phyloP scores from a whole-genome alignment of 345 rosid species.

The Euphorbia peplus region DNA sequence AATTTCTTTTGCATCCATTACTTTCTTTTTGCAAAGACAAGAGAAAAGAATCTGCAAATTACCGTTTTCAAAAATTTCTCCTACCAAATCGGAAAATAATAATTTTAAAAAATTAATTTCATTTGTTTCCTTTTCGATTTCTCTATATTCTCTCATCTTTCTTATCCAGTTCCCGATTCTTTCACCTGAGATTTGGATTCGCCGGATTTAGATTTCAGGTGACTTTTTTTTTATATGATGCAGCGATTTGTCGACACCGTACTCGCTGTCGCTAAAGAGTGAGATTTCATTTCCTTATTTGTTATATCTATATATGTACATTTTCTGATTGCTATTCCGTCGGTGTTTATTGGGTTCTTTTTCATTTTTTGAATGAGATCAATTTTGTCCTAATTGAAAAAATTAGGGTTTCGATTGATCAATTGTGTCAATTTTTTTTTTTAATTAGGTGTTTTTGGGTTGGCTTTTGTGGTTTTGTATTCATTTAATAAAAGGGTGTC shows the following conservation, averaged over 20 bases:
- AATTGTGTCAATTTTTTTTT: no score
- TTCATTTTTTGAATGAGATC: neutral
- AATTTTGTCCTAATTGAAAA: neutral
- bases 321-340: neutral
- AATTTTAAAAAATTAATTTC: no score
- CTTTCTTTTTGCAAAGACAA: constrained; percentile 37
- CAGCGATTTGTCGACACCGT: constrained; percentile 77
- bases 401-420: neutral
- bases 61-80: constrained; percentile 8
- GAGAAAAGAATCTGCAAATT: constrained; percentile 37
- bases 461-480: neutral
- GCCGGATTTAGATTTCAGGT: constrained; percentile 5
- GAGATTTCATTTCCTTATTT: constrained; percentile 31
- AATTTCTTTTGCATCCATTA: neutral
- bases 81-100: neutral
- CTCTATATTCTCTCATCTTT: constrained; percentile 13
- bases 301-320: neutral
- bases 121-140: no score
- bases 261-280: constrained; percentile 95
- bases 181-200: neutral
- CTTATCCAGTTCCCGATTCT: constrained; percentile 7
- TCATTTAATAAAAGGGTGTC: neutral
- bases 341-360: neutral
- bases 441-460: neutral
- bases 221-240: constrained; percentile 29